Percentiles rank a stretch among this genome's conserved stretches.
phyloP scores from a whole-genome alignment of 108 stramenopile genomes.

The Nitzschia sp. region DNA sequence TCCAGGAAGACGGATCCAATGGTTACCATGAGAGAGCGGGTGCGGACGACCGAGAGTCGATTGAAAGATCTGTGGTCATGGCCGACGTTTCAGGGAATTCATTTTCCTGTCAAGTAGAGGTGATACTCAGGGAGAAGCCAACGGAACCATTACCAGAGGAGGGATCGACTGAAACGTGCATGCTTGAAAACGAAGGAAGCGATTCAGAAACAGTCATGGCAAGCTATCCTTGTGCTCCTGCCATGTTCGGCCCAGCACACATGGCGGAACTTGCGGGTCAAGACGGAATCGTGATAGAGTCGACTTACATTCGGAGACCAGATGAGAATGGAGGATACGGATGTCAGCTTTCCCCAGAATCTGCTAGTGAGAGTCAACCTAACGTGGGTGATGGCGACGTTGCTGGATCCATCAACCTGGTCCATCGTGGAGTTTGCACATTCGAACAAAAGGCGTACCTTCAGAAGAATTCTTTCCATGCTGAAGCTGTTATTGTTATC shows the following conservation, averaged over 20 bases:
- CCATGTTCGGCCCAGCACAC: conserved; percentile 67
- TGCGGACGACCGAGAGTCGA: background rate
- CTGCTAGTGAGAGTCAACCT: background rate
- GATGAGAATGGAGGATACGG: conserved; percentile 19
- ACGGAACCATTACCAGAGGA: background rate
- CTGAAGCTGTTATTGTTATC: conserved; percentile 63
- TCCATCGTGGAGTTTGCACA: conserved; percentile 64
- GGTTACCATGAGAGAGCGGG: no score
- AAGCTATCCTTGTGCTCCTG: conserved; percentile 65
- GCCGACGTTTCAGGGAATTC: conserved; percentile 55
- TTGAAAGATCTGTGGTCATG: conserved; percentile 36
- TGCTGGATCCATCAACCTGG: conserved; percentile 36
- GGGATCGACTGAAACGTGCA: background rate
- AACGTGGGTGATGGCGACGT: conserved; percentile 10
- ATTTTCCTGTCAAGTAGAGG: conserved; percentile 52
- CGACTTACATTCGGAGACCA: conserved; percentile 21
- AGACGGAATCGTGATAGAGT: conserved; percentile 34
- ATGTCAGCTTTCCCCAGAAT: background rate
- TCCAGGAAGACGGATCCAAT: conserved; percentile 1
- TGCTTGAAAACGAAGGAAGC: background rate
- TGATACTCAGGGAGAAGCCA: conserved; percentile 12
- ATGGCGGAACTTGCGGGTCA: conserved; percentile 32
- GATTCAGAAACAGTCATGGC: conserved; percentile 22
- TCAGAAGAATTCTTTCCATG: conserved; percentile 32
- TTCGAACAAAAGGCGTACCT: conserved; percentile 62